A percentile compares a stretch with the other conserved stretches of the same genome.
Evolutionary conservation across 2,329 filamentous ascomycete genomes (phyloP).

Genomic region (Sphaceloma murrayae): DNA sequence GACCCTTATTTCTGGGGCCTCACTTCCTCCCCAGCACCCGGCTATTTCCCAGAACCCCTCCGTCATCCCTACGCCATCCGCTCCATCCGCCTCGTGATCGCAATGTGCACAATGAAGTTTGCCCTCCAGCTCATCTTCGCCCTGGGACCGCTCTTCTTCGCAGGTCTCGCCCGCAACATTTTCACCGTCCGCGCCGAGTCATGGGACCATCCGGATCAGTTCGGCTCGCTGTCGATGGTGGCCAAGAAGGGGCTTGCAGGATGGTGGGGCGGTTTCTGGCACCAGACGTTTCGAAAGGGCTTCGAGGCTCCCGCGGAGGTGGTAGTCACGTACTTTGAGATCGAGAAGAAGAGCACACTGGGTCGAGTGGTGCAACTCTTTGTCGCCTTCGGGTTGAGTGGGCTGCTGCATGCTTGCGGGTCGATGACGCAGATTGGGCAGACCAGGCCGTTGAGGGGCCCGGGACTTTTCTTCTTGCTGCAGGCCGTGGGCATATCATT

Average conservation of each 20-base stretch:
- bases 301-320: conserved; percentile 53
- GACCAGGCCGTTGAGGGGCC: conserved; percentile 45
- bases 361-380: conserved; percentile 36
- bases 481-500: conserved; percentile 56
- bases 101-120: conserved; percentile 47
- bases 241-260: conserved; percentile 64
- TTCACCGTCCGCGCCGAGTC: conserved; percentile 51
- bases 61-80: conserved; percentile 41
- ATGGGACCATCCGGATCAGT: conserved; percentile 54
- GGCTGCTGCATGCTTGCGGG: conserved; percentile 59
- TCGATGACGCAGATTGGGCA: conserved; percentile 56
- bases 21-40: conserved; percentile 36
- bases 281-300: conserved; percentile 73
- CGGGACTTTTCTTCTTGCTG: conserved; percentile 60
- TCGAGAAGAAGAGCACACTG: conserved; percentile 28
- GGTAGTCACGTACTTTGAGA: conserved; percentile 29
- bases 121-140: conserved; percentile 54
- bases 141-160: conserved; percentile 51
- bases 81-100: conserved; percentile 48
- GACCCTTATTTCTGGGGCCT: conserved; percentile 69
- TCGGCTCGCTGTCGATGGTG: conserved; percentile 45
- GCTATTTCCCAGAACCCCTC: conserved; percentile 35
- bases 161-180: conserved; percentile 48
- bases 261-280: conserved; percentile 83
- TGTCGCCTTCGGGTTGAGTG: conserved; percentile 57